Base-by-base conservation (phyloP, 352 stramenopile genomes). In the Saprolegnia diclina region DNA sequence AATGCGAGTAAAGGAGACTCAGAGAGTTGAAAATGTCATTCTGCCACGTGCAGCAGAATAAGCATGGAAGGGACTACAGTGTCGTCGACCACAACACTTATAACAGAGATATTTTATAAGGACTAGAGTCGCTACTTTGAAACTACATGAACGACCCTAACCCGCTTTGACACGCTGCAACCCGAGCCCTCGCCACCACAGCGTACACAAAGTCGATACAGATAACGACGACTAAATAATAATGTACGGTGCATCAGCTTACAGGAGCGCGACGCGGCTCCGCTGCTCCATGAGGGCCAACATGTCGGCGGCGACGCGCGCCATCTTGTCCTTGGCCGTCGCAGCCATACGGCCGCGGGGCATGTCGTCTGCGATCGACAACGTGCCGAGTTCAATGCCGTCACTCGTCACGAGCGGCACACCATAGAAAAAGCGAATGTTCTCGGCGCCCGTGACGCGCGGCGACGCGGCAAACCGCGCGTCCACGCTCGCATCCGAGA, bases 381-480 rank as follows among this genome's bases (percentile, higher is more conserved):
- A 59, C 22, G 62, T 68, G 24, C 62, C 62, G 7, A 68, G 35
- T 22, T 68, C 62, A 42, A 68, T 68, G 19, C 62, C 62, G 24
- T 68, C 62, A 1, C 38, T n/a, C 19, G 62, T 68, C 18, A 59
- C 9, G 14, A 68, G 44, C 16, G 44, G 46, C 9, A 68, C 29
- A 2, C 42, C 62, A 14, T 56, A 32, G 50, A 56, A 68, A 29
- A 56, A 68, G 16, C 62, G 62, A 24, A 68, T 46, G 16, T 16
- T n/a, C 24, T 68, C 62, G 22, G 32, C 6, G 14, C 62, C 62
- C 19, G 50, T 48, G 16, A 68, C 62, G 10, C 62, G 62, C 21
- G 42, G 16, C 13, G 42, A 68, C 13, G 62, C n/a, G 10, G 22
- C 29, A 22, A 68, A 68, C 0, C 46, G 42, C 16, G 22, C 21